A percentile compares a stretch with the other conserved stretches of the same genome.
These are phyloP conservation scores for rapeseed (Brassica napus) DNA, from an alignment of 345 rosid genomes.

Conservation along the genomic window DNA sequence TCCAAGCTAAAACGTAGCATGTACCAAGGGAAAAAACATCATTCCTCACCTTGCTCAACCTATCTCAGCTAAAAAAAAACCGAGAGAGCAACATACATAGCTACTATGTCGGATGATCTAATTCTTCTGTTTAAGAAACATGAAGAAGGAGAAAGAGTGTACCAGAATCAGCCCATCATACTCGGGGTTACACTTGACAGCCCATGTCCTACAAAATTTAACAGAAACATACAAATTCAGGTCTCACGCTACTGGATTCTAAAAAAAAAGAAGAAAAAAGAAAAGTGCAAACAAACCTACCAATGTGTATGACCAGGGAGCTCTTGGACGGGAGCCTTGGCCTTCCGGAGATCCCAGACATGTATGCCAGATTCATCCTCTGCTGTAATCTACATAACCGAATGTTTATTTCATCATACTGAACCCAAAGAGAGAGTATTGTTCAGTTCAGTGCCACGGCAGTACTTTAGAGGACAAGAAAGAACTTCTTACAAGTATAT, in stretches of 20 bases:
- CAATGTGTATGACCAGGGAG: slow-evolving; percentile 88
- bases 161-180: slow-evolving; percentile 82
- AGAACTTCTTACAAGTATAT: slow-evolving; percentile 63
- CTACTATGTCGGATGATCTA: background rate
- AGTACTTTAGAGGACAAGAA: background rate
- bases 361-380: slow-evolving; percentile 79
- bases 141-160: slow-evolving; percentile 36
- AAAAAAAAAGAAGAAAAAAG: slow-evolving; percentile 3
- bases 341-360: slow-evolving; percentile 79
- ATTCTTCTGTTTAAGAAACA: slow-evolving; percentile 12
- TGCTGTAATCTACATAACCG: slow-evolving; percentile 57
- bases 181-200: slow-evolving; percentile 82
- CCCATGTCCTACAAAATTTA: slow-evolving; percentile 74
- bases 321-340: slow-evolving; percentile 62
- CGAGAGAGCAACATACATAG: background rate
- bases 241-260: background rate
- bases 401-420: slow-evolving; percentile 11
- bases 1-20: slow-evolving; percentile 5
- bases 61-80: slow-evolving; percentile 8
- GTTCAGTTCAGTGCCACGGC: background rate
- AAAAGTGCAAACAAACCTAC: slow-evolving; percentile 43
- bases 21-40: background rate
- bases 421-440: background rate
- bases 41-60: background rate
- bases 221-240: slow-evolving; percentile 17